Base-by-base conservation (phyloP, 345 rosid species). In the Lepidium aucheri region DNA sequence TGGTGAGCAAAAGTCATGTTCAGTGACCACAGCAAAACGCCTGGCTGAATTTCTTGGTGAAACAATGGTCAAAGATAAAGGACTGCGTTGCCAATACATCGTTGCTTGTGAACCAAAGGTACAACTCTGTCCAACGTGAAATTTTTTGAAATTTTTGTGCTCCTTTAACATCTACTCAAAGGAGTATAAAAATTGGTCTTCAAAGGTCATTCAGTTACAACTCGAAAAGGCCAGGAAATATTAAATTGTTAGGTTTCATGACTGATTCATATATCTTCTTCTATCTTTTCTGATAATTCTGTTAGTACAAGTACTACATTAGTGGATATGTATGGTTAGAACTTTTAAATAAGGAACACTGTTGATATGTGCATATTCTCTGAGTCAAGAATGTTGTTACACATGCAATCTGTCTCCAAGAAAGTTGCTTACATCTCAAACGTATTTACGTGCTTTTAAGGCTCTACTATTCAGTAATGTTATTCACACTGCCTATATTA, bases 31-130 rank as follows among this genome's bases (percentile, higher is more conserved):
- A 38, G 98, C 98, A 56, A 88, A 78, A 68, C 98, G 98, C 57
- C 84, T 93, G 62, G 88, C 97, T 67, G 83, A 93, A 73, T 93
- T 93, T 85, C 96, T 93, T 38, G 97, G 94, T 79, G 89, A 84
- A 65, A 13, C 96, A 60, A 90, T 90, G 91, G 97, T 93, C 70
- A 93, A 93, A 81, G 96, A 93, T 76, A 90, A 90, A 82, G 98
- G 98, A 77, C 73, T 93, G 67, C 98, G 91, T 70, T 93, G 98
- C 76, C 96, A 93, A 67, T 93, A 93, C 81, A 77, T 93, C 47
- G 96, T 93, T 77, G 98, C 97, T 63, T 82, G 92, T 60, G 96
- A 90, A 84, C 98, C 97, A 74, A 82, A 69, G 79, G 98, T 92
- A 80, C 64, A 77, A 43, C 66, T 50, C 57, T 64, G 46, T 42